phyloP scores from a whole-genome alignment of 805 yeast species.

The Hanseniaspora jakobsenii region DNA sequence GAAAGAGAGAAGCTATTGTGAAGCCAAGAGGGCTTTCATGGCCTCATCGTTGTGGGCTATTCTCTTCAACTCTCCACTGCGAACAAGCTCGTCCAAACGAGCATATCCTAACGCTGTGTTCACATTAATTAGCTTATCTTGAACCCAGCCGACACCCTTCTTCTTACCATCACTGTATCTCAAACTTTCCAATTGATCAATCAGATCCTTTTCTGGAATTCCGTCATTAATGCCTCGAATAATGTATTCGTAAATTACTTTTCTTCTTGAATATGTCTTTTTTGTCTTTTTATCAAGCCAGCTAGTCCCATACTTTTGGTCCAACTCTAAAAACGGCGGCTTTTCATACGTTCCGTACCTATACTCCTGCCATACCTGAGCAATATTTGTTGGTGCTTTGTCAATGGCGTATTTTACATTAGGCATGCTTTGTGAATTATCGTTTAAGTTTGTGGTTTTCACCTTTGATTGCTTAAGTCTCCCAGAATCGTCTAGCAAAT shows the following conservation, averaged over 20 bases:
- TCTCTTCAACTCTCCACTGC: conserved; percentile 4
- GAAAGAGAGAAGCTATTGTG: background rate
- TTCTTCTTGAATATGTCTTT: conserved; percentile 29
- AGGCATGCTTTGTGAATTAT: conserved; percentile 8
- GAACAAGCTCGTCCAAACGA: conserved; percentile 7
- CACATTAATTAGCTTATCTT: conserved; percentile 19
- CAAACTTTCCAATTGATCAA: conserved; percentile 24
- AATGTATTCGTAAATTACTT: conserved; percentile 28
- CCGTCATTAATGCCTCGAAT: conserved; percentile 27
- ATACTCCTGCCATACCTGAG: conserved; percentile 31
- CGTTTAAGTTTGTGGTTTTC: conserved; percentile 1
- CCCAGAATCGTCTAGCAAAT: conserved; percentile 3
- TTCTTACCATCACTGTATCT: conserved; percentile 27
- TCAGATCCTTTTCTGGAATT: conserved; percentile 28
- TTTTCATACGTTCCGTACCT: conserved; percentile 31
- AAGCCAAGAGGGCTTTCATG: background rate
- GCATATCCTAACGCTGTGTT: conserved; percentile 13
- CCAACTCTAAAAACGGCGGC: conserved; percentile 33
- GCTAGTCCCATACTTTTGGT: conserved; percentile 31
- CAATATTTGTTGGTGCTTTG: conserved; percentile 14
- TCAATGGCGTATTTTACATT: conserved; percentile 6
- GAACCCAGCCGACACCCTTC: conserved; percentile 30
- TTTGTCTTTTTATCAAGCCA: conserved; percentile 32
- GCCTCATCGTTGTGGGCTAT: conserved; percentile 4
- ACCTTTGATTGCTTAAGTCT: too few relatives aligned